A percentile compares a stretch with the other conserved stretches of the same genome.
Conservation (phyloP, 2,329 filamentous ascomycete genomes). For the Alternaria consortialis region DNA sequence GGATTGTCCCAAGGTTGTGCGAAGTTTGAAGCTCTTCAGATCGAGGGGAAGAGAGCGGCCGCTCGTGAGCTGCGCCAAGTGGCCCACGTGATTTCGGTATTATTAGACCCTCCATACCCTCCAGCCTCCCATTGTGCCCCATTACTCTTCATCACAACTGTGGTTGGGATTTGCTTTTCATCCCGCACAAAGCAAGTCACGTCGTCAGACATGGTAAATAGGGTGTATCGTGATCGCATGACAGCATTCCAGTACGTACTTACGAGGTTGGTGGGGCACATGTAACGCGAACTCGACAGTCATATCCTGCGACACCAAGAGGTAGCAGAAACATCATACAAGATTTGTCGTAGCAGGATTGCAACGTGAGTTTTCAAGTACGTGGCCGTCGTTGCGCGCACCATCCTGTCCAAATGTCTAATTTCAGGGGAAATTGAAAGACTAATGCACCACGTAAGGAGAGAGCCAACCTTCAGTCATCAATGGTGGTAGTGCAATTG, state of each 20-base stretch:
- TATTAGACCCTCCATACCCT: slow-evolving; percentile 17
- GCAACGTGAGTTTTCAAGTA: no score
- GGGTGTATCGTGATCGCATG: slow-evolving; percentile 3
- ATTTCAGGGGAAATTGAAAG: neutral
- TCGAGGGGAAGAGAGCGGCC: slow-evolving; percentile 15
- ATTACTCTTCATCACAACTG: neutral
- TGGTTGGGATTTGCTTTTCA: slow-evolving; percentile 9
- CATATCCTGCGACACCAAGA: neutral
- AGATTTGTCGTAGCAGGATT: neutral
- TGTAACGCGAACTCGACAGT: slow-evolving; percentile 13
- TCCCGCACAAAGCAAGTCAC: neutral
- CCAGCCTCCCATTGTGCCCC: slow-evolving; percentile 17
- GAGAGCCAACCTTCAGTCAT: slow-evolving; percentile 2
- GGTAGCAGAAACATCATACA: neutral
- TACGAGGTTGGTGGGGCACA: slow-evolving; percentile 10
- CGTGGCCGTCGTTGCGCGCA: neutral
- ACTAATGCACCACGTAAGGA: slow-evolving; percentile 6
- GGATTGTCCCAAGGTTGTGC: slow-evolving; percentile 3
- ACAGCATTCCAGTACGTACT: neutral
- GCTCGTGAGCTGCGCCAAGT: slow-evolving; percentile 23
- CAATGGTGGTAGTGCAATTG: slow-evolving; percentile 17
- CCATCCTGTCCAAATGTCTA: neutral
- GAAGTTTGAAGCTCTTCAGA: slow-evolving; percentile 9
- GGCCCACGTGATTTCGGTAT: slow-evolving; percentile 22
- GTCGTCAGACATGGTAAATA: neutral